These are phyloP conservation scores for Fulvia fulva DNA, from an alignment of 2,329 filamentous ascomycete genomes.

Conservation along the genomic window DNA sequence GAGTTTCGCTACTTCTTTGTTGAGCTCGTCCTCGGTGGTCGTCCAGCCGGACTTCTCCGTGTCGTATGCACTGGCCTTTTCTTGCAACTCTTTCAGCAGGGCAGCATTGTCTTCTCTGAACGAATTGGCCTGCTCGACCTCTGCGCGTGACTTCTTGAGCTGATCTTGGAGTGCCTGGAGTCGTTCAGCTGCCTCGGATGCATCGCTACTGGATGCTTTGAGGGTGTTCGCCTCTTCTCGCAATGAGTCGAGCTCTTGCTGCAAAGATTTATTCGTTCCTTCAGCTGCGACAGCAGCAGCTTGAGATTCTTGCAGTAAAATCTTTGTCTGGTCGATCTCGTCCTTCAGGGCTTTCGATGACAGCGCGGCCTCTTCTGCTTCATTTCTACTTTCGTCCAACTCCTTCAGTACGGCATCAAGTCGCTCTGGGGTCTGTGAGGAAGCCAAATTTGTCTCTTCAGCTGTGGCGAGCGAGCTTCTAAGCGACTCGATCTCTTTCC, in stretches of 20 bases:
- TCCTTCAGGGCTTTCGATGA: not conserved
- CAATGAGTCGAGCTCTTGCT: not conserved
- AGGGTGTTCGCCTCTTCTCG: constrained; percentile 6
- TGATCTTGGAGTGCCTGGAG: not conserved
- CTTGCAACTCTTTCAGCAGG: constrained; percentile 2
- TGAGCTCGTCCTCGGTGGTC: constrained; percentile 10
- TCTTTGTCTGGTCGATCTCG: not conserved
- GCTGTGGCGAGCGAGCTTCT: not conserved
- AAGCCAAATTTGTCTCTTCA: not conserved
- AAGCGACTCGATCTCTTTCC: not conserved
- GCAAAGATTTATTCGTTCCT: not conserved
- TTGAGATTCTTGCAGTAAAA: not conserved
- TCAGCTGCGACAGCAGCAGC: not conserved
- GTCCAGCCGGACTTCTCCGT: constrained; percentile 13
- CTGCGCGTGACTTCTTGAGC: constrained; percentile 8
- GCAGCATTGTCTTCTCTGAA: not conserved
- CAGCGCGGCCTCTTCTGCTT: not conserved
- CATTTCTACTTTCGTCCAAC: not conserved
- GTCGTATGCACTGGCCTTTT: constrained; percentile 8
- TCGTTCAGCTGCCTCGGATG: not conserved
- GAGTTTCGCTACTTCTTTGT: constrained; percentile 13
- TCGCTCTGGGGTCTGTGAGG: not conserved
- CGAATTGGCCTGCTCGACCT: constrained; percentile 5
- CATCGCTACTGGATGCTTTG: not conserved
- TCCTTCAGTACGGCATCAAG: not conserved